Evolutionary conservation across 768 basidiomycete genomes (phyloP), one percentile per base, ranked within the genome.

Genomic region (Mycena albidolilacea): DNA sequence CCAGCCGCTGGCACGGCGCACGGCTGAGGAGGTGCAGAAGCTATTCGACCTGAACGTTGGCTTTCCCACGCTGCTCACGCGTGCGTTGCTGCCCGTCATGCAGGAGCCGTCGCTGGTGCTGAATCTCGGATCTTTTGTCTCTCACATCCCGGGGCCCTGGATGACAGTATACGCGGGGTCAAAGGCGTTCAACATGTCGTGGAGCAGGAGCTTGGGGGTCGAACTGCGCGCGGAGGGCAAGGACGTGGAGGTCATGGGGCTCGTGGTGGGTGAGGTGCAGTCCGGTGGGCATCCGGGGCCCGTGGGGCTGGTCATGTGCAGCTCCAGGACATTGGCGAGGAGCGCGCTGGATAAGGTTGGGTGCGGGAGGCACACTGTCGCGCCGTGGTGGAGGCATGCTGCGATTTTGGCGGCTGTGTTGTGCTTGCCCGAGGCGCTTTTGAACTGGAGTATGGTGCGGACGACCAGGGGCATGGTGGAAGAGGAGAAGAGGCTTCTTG

Each of bases 71-170:
- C 17, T 50, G 48, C 48, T 50, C 48, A 50, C 48, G 48, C 69
- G 62, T 44, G 43, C 54, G 30, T 44, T 64, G 17, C 62, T 64
- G 15, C 69, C 63, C 39, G 17, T 69, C 50, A 50, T 62, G 50
- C 37, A 69, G 23, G 21, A 54, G 39, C 68, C 68, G 7, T n/a
- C 61, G 19, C 61, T 69, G 39, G 30, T 69, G 0, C 12, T 69
- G 17, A 69, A 69, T 21, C 14, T 63, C 68, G 68, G 68, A 12
- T 69, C 68, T 30, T 43, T 69, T 7, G 59, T 41, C 61, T n/a
- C 55, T 7, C n/a, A n/a, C 59, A 39, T 63, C 35, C 41, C 55
- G 15, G 39, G 50, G 14, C 60, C 61, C 52, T 54, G n/a, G 50
- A 41, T 69, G n/a, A 54, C 68, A 15, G 23, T 54, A 19, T 69